Evolutionary conservation across 2,329 filamentous ascomycete species (phyloP).

Genomic region (Cercospora zeae-maydis): DNA sequence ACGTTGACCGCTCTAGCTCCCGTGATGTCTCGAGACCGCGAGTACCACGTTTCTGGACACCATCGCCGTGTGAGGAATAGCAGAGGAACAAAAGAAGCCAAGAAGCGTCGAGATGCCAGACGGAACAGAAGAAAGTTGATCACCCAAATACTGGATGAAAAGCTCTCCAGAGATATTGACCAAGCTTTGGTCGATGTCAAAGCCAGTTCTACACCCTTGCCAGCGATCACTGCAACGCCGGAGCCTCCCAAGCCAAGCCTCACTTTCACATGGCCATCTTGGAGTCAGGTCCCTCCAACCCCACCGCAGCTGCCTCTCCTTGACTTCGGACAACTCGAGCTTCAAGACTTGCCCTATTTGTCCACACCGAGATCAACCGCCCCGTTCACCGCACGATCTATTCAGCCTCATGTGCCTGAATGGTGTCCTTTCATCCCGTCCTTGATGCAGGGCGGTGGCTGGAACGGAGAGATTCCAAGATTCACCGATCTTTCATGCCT

Average conservation of each 20-base stretch:
- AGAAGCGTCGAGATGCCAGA: constrained; percentile 32
- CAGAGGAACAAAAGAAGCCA: constrained; percentile 32
- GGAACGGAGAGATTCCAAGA: constrained; percentile 24
- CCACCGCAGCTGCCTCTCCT: constrained; percentile 28
- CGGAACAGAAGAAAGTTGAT: constrained; percentile 29
- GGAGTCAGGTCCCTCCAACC: constrained; percentile 13
- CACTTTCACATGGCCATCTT: constrained; percentile 1
- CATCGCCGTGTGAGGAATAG: constrained; percentile 29
- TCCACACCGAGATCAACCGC: constrained; percentile 5
- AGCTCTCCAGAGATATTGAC: constrained; percentile 32
- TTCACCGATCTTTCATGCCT: constrained; percentile 32
- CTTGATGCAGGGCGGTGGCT: constrained; percentile 23
- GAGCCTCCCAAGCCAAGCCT: constrained; percentile 1
- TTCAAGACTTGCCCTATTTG: constrained; percentile 23
- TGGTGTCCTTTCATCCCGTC: constrained; percentile 32
- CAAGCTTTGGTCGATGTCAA: constrained; percentile 26
- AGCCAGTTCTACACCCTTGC: constrained; percentile 9
- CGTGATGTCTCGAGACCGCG: constrained; percentile 17
- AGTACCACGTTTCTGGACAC: constrained; percentile 12
- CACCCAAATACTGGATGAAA: constrained; percentile 32
- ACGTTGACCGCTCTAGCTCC: constrained; percentile 21
- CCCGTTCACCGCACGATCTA: constrained; percentile 13
- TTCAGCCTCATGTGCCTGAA: constrained; percentile 20
- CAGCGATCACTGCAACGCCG: constrained; percentile 5
- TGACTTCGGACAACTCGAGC: constrained; percentile 23